Evolutionary conservation across 768 basidiomycete species (phyloP).

Genomic region (Xanthoconium stramineum): DNA sequence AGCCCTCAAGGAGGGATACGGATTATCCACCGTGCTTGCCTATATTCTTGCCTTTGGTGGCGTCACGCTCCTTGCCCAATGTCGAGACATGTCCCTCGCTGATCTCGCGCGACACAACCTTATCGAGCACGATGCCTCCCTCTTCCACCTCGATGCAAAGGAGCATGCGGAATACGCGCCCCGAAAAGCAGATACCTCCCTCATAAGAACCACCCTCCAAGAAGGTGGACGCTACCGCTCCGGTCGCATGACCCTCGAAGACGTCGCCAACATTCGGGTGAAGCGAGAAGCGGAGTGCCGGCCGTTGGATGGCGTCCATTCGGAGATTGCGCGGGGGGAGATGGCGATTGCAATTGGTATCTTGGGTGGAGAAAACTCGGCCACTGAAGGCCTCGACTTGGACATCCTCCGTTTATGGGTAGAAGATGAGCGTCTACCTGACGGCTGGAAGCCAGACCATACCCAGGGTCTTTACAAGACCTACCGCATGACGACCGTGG

Average conservation of each 20-base stretch:
- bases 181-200: constrained; percentile 30
- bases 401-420: constrained; percentile 52
- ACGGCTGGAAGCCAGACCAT: constrained; percentile 33
- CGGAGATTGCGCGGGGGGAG: constrained; percentile 65
- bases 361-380: constrained; percentile 32
- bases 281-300: constrained; percentile 46
- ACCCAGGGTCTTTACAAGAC: constrained; percentile 29
- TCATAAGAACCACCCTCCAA: constrained; percentile 38
- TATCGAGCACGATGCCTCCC: constrained; percentile 60
- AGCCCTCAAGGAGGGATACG: constrained; percentile 50
- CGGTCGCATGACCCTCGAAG: constrained; percentile 29
- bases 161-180: constrained; percentile 47
- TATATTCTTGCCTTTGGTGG: constrained; percentile 47
- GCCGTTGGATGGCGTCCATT: constrained; percentile 44
- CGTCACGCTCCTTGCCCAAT: constrained; percentile 40
- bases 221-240: constrained; percentile 31
- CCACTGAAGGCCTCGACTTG: constrained; percentile 41
- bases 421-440: constrained; percentile 48
- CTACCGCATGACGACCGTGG: constrained; percentile 26
- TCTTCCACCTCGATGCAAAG: constrained; percentile 49
- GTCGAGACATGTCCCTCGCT: constrained; percentile 33
- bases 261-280: constrained; percentile 49
- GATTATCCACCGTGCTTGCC: constrained; percentile 46
- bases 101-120: constrained; percentile 47
- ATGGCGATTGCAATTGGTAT: constrained; percentile 63